Evolutionary conservation across 2,329 filamentous ascomycete genomes (phyloP).

Genomic region (Fusarium sp.): DNA sequence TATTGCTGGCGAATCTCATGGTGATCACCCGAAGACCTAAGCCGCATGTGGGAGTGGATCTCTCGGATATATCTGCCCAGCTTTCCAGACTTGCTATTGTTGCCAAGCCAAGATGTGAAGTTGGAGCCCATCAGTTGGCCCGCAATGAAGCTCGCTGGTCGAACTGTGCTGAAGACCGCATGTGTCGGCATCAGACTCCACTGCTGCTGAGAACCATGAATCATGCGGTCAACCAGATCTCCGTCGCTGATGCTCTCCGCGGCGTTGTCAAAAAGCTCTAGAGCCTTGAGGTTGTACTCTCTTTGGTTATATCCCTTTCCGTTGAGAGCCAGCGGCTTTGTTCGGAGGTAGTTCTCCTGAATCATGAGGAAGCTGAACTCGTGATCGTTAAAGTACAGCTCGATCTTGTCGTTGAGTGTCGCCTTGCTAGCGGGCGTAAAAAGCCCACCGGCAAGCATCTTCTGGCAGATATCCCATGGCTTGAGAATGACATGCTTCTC

Average conservation of each 20-base stretch:
- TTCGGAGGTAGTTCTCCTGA: slow-evolving; percentile 95
- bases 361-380: slow-evolving; percentile 98
- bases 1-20: slow-evolving; percentile 97
- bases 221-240: slow-evolving; percentile 96
- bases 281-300: slow-evolving; percentile 81
- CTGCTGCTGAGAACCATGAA: slow-evolving; percentile 96
- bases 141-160: slow-evolving; percentile 87
- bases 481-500: slow-evolving; percentile 97
- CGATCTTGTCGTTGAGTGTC: slow-evolving; percentile 96
- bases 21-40: slow-evolving; percentile 89
- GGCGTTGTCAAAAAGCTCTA: slow-evolving; percentile 88
- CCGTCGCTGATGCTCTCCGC: slow-evolving; percentile 98
- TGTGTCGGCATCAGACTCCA: slow-evolving; percentile 99
- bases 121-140: slow-evolving; percentile 80
- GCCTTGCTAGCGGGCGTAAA: slow-evolving; percentile 86
- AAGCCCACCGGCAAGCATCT: slow-evolving; percentile 88
- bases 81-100: slow-evolving; percentile 88
- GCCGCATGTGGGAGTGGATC: slow-evolving; percentile 96
- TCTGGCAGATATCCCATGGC: slow-evolving; percentile 97
- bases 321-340: slow-evolving; percentile 76
- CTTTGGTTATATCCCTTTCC: slow-evolving; percentile 68
- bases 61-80: slow-evolving; percentile 88
- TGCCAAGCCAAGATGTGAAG: slow-evolving; percentile 94
- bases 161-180: slow-evolving; percentile 93
- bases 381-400: slow-evolving; percentile 99